A percentile compares a stretch with the other conserved stretches of the same genome.
phyloP scores from a whole-genome alignment of 495 filamentous ascomycete genomes.

The Aspergillus indologenus region DNA sequence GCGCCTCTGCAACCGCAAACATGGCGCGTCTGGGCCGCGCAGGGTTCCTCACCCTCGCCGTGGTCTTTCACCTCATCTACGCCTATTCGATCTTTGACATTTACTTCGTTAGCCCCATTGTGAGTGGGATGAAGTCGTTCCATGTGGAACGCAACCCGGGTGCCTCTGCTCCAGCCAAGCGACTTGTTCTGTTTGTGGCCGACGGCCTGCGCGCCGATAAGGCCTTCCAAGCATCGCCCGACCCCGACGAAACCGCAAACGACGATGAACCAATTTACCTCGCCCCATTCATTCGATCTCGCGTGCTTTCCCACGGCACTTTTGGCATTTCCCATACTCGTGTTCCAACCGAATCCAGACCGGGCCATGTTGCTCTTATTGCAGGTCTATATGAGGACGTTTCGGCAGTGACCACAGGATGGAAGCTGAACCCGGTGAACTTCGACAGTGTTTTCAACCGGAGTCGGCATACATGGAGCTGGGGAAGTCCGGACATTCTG shows the following conservation, averaged over 20 bases:
- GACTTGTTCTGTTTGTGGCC: conserved; percentile 94
- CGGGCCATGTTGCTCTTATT: conserved; percentile 96
- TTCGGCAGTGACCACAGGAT: conserved; percentile 93
- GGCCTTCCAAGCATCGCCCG: conserved; percentile 90
- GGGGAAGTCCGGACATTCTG: conserved; percentile 97
- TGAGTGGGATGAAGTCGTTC: conserved; percentile 88
- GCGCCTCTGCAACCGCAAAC: conserved; percentile 21
- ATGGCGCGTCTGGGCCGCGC: conserved; percentile 83
- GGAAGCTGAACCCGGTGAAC: conserved; percentile 98
- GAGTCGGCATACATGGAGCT: conserved; percentile 96
- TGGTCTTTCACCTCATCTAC: conserved; percentile 93
- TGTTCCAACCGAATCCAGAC: conserved; percentile 94
- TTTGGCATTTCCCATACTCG: conserved; percentile 98
- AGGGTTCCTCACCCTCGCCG: conserved; percentile 85
- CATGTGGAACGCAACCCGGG: conserved; percentile 58
- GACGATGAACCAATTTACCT: conserved; percentile 64
- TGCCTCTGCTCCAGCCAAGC: conserved; percentile 75
- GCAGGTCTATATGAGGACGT: conserved; percentile 98
- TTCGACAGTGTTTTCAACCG: conserved; percentile 99
- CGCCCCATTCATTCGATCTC: conserved; percentile 90
- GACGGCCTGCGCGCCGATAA: conserved; percentile 98
- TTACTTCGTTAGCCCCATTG: conserved; percentile 98
- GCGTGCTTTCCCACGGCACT: conserved; percentile 84
- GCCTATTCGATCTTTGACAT: conserved; percentile 98
- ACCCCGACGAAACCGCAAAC: conserved; percentile 62